Percentiles rank a stretch among this genome's conserved stretches.
These are phyloP conservation scores for Paraglomus brasilianum DNA, from an alignment of 192 early-diverging fungal genomes.

Conservation along the genomic window DNA sequence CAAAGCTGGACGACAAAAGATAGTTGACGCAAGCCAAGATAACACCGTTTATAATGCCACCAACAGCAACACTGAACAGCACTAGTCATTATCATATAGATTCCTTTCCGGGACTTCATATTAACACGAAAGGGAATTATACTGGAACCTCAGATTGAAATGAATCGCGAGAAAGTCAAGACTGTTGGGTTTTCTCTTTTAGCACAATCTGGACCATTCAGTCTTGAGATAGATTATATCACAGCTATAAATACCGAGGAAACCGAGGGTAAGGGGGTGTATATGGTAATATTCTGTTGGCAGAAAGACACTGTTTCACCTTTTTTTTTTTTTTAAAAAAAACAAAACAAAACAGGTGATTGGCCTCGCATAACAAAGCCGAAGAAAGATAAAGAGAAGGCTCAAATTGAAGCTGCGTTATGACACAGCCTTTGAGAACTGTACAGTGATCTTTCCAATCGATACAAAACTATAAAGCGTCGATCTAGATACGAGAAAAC, in stretches of 20 bases:
- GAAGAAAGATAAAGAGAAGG: too few relatives aligned
- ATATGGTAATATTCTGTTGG: too few relatives aligned
- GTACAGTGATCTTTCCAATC: too few relatives aligned
- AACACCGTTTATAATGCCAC: too few relatives aligned
- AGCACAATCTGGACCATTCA: constrained; percentile 82
- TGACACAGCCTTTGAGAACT: too few relatives aligned
- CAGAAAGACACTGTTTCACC: too few relatives aligned
- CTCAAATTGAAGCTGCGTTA: too few relatives aligned
- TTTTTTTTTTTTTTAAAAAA: too few relatives aligned
- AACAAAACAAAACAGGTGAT: too few relatives aligned
- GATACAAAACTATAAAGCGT: too few relatives aligned
- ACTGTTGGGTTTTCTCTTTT: constrained; percentile 88
- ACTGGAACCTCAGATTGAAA: constrained; percentile 79
- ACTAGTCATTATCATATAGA: constrained; percentile 42
- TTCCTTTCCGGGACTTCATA: constrained; percentile 93
- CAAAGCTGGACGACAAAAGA: background rate
- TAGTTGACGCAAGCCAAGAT: background rate
- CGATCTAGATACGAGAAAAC: too few relatives aligned
- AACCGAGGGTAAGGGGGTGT: constrained; percentile 24
- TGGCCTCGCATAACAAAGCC: too few relatives aligned
- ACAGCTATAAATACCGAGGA: constrained; percentile 79
- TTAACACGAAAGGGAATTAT: constrained; percentile 88
- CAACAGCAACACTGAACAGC: background rate
- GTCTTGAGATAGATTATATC: constrained; percentile 88
- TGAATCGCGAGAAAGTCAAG: constrained; percentile 81